Conservation (phyloP, 2,329 filamentous ascomycete species). For the Epichloe baconii region DNA sequence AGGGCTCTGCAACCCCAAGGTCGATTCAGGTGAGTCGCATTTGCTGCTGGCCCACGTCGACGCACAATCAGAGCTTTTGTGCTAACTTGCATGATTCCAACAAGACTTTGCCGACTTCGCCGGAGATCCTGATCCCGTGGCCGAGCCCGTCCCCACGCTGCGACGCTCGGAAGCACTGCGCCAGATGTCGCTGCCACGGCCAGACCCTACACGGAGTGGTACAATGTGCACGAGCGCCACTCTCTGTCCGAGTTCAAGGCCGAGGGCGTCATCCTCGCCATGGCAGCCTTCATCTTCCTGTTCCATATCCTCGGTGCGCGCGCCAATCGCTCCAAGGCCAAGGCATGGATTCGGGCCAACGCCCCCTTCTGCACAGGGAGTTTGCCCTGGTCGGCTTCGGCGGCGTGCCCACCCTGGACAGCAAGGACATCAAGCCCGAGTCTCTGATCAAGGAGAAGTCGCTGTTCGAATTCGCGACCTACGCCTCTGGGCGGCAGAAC, state of each 20-base stretch:
- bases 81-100: neutral
- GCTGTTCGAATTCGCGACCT: conserved; percentile 72
- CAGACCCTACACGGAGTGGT: conserved; percentile 83
- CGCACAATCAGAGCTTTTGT: neutral
- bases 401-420: conserved; percentile 36
- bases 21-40: conserved; percentile 48
- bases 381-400: conserved; percentile 80
- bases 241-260: conserved; percentile 71
- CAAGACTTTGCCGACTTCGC: conserved; percentile 92
- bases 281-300: conserved; percentile 60
- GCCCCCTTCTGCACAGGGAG: conserved; percentile 58
- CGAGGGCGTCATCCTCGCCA: conserved; percentile 68
- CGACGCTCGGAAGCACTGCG: conserved; percentile 31
- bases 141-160: conserved; percentile 33
- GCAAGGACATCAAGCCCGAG: conserved; percentile 23
- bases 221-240: conserved; percentile 88
- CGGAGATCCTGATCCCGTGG: conserved; percentile 55
- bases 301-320: conserved; percentile 73
- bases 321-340: conserved; percentile 68
- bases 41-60: neutral
- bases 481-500: conserved; percentile 86
- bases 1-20: conserved; percentile 31
- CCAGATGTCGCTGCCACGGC: conserved; percentile 33
- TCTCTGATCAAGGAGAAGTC: conserved; percentile 70
- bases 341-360: conserved; percentile 67